Percentiles rank a stretch among this genome's conserved stretches.
phyloP scores from a whole-genome alignment of 2,329 filamentous ascomycete species.

The Pseudopithomyces chartarum region DNA sequence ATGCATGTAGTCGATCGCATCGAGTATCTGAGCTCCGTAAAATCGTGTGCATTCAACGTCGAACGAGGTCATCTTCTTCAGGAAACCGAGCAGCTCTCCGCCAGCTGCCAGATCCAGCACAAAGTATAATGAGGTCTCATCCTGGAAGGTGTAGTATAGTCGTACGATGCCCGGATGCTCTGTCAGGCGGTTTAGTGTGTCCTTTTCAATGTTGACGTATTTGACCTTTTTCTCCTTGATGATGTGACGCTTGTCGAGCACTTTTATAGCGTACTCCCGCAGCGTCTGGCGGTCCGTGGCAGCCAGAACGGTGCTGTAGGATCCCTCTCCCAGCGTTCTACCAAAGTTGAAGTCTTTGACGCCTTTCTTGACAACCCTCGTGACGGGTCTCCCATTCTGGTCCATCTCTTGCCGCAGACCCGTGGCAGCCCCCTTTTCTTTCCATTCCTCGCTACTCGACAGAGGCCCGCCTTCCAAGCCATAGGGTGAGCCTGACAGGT shows the following conservation, averaged over 20 bases:
- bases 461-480: constrained; percentile 61
- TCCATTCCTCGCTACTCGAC: constrained; percentile 87
- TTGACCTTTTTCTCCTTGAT: constrained; percentile 99
- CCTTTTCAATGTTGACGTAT: constrained; percentile 99
- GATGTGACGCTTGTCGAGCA: constrained; percentile 96
- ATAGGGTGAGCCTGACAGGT: constrained; percentile 51
- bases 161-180: constrained; percentile 96
- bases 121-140: constrained; percentile 94
- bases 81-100: constrained; percentile 86
- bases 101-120: constrained; percentile 92
- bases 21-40: constrained; percentile 93
- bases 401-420: constrained; percentile 83
- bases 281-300: constrained; percentile 92
- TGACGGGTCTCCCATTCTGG: constrained; percentile 78
- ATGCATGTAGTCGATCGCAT: constrained; percentile 98
- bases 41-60: constrained; percentile 93
- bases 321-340: constrained; percentile 88
- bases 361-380: constrained; percentile 90
- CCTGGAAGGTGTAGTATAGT: constrained; percentile 98
- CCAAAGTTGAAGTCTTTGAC: constrained; percentile 97
- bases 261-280: constrained; percentile 97
- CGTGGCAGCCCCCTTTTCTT: constrained; percentile 90
- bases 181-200: constrained; percentile 92
- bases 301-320: constrained; percentile 93
- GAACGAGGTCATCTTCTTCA: constrained; percentile 94